Base-by-base conservation (phyloP, 2,329 filamentous ascomycete genomes). In the Claviceps citrina region DNA sequence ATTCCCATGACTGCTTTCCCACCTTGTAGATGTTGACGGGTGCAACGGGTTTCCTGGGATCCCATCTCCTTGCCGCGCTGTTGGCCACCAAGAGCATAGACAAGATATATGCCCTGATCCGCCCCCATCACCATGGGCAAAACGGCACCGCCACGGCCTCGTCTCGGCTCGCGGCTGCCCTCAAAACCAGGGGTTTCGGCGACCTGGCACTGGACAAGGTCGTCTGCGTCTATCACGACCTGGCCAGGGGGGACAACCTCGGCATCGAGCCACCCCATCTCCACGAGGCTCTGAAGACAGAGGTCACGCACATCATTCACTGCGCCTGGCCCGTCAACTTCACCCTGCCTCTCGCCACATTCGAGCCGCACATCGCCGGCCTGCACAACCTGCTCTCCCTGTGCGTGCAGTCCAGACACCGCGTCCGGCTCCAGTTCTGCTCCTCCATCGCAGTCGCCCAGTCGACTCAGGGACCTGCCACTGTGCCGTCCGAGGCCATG, bases 31-130 rank as follows among this genome's bases (percentile, higher is more conserved):
- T 36, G 9, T 26, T 81, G 10, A 81, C 78, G 1, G 78, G 78
- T 8, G 68, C 69, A 1, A 81, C 78, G 0, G 78, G 78, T 6
- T 76, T 74, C 1, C 62, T 81, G 0, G 78, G 78, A 5, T 68
- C 73, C 0, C 74, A 79, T 47, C 57, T 78, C 1, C 62, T 75
- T 2, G 66, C 70, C 3, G 68, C 74, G n/a, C 65, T 83, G 12
- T 67, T 71, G 2, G 61, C 66, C 2, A 63, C 71, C n/a, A 64
- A 71, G 9, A 69, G 71, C 16, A 62, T 83, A 25, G 56, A 60
- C 25, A 57, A 57, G 6, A 57, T 76, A 1, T 73, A 70, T 58
- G 68, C 66, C 40, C 60, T 75, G 2, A 65, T 73, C 5, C 63
- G 72, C 25, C 68, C 68, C 2, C 24, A 18, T 18, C n/a, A 13